Conservation (phyloP, 106 monocot species). For the Phalaenopsis aphrodite region DNA sequence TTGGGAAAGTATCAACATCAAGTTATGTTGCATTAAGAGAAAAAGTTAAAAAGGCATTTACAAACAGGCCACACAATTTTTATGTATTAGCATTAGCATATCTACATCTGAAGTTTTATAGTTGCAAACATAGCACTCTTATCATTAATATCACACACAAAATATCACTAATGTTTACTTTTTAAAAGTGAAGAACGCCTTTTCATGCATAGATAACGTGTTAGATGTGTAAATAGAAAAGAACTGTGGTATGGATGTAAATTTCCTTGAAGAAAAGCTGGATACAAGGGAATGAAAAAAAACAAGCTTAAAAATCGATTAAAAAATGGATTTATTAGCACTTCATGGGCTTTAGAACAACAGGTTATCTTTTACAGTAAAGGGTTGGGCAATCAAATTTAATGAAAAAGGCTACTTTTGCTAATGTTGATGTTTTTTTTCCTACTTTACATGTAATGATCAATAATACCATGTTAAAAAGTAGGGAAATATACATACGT, state of each 20-base stretch:
- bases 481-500: no score
- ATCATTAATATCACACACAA: no score
- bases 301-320: not conserved
- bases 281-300: not conserved
- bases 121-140: no score
- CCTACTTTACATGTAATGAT: not conserved
- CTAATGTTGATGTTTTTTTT: not conserved
- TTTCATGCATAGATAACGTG: no score
- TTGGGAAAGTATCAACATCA: not conserved
- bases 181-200: no score
- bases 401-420: not conserved
- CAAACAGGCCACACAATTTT: no score
- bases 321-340: not conserved
- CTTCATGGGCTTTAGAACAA: not conserved
- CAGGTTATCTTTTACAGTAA: not conserved
- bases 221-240: no score
- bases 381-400: not conserved
- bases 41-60: no score
- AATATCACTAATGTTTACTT: no score
- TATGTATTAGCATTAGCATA: no score
- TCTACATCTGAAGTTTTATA: no score
- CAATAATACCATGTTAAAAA: not conserved
- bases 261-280: not conserved
- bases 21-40: not conserved
- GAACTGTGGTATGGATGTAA: no score